Conservation (phyloP, 768 basidiomycete species). For the Pluteus cervinus region DNA sequence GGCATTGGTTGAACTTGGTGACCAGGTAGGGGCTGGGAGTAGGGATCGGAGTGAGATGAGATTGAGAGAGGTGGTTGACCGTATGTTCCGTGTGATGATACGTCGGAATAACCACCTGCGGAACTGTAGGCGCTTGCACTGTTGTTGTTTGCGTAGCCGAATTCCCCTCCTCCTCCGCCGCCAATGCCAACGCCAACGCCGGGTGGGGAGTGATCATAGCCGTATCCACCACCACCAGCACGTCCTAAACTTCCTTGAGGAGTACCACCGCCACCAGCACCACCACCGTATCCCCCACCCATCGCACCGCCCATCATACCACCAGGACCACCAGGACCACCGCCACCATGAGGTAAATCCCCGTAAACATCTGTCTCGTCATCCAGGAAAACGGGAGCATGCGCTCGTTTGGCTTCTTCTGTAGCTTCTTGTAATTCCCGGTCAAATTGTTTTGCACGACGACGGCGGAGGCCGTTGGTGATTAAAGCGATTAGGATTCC, state of each 20-base stretch:
- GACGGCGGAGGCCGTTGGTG: constrained; percentile 52
- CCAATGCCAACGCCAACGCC: constrained; percentile 3
- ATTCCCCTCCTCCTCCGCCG: constrained; percentile 12
- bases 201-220: no score
- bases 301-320: no score
- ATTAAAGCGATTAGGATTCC: constrained; percentile 43
- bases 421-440: constrained; percentile 71
- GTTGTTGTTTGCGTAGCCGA: constrained; percentile 8
- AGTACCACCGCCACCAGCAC: no score
- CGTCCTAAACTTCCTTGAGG: no score
- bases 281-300: constrained; percentile 6
- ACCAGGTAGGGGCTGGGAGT: no score
- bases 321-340: constrained; percentile 16
- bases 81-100: constrained; percentile 53
- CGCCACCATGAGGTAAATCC: no score
- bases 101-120: constrained; percentile 33
- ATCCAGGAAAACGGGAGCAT: constrained; percentile 51
- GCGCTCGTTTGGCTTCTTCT: constrained; percentile 50
- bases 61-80: constrained; percentile 37
- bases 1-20: constrained; percentile 47
- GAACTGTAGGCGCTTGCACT: constrained; percentile 5
- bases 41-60: constrained; percentile 27
- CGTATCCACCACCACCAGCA: constrained; percentile 6
- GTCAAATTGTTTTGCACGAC: constrained; percentile 60
- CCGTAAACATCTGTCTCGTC: constrained; percentile 35